phyloP scores from a whole-genome alignment of 2,329 filamentous ascomycete species.

The Ophiostoma australiae region DNA sequence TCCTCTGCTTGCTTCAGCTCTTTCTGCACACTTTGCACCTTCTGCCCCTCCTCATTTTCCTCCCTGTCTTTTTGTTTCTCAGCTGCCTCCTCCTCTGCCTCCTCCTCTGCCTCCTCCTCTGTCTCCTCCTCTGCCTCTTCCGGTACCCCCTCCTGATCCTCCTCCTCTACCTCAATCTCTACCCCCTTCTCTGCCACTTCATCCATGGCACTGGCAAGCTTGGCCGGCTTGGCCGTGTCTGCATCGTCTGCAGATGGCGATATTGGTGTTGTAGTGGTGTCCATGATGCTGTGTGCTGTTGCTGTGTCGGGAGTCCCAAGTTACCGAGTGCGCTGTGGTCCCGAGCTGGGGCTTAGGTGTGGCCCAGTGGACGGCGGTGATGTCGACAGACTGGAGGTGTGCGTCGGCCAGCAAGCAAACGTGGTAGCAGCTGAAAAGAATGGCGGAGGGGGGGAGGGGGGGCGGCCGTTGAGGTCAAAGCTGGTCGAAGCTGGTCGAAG shows the following conservation, averaged over 20 bases:
- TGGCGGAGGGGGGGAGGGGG: too few species aligned
- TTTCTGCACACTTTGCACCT: too few species aligned
- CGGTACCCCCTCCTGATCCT: background rate
- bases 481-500: background rate
- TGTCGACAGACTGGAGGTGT: background rate
- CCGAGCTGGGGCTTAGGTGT: background rate
- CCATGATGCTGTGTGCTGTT: constrained; percentile 9
- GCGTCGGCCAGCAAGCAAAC: too few species aligned
- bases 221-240: background rate
- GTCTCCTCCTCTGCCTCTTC: background rate
- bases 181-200: too few species aligned
- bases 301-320: background rate
- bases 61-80: background rate
- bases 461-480: background rate
- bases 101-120: background rate
- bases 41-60: background rate
- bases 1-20: background rate
- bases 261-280: constrained; percentile 19
- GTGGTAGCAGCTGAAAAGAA: too few species aligned
- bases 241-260: constrained; percentile 1
- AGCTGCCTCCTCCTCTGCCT: background rate
- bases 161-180: background rate
- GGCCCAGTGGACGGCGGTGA: background rate
- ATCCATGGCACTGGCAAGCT: background rate
- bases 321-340: background rate